Base-by-base conservation (phyloP, 2,329 filamentous ascomycete species). In the Verticillium klebahnii region DNA sequence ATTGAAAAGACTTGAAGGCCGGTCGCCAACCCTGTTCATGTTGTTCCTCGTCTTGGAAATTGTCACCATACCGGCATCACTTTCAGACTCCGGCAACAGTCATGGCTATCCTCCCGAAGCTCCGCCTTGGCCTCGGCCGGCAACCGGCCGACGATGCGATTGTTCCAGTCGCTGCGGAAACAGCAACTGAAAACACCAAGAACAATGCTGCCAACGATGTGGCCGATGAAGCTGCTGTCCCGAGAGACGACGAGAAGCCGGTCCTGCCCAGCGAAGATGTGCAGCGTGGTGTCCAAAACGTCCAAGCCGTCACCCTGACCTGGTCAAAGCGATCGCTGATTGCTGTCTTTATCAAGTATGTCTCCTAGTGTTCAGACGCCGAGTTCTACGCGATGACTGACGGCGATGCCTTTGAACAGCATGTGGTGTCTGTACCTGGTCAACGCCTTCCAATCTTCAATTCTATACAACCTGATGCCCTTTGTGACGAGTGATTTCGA, bases 401-500 rank as follows among this genome's bases (percentile, higher is more conserved):
- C 83, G 40, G 14, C 5, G 3, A 6, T 9, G 2, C 2, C 23
- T 6, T 50, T 12, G 3, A 11, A 12, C 60, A 79, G 77, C 31
- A 70, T 79, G 29, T 79, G 74, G 65, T 67, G 78, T 25, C 72
- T 78, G 52, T 69, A 69, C 37, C 77, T 79, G 60, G 69, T 74
- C 63, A 74, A 77, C 61, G 68, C 68, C 31, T 68, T 79, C 32
- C 67, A 77, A 17, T 66, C 60, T 66, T 77, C 7, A 62, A 70
- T 79, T 59, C 71, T 78, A 57, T 67, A 78, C 54, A 81, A 72
- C 64, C 64, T 83, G 60, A 67, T 72, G 3, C 77, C 81, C 2
- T 85, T 75, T 64, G 75, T 80, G 12, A 82, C 81, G 17, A 84
- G 80, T 67, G 76, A 74, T 31, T 88, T 82, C 64, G 68, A 77